Base-by-base conservation (phyloP, 2,329 filamentous ascomycete species). In the Trichoderma asperellum region DNA sequence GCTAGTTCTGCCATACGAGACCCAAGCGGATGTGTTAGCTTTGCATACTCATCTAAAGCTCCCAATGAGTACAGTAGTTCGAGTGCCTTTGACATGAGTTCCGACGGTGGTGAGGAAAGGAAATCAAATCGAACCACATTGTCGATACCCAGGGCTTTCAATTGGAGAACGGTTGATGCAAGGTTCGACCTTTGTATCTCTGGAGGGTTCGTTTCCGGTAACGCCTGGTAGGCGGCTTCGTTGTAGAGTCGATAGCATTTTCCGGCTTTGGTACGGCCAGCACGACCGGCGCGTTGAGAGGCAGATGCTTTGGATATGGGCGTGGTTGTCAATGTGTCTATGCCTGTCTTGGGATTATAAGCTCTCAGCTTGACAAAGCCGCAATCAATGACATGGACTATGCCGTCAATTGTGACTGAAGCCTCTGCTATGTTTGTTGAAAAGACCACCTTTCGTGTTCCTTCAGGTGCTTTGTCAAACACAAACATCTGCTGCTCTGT, bases 351-450 rank as follows among this genome's bases (percentile, higher is more conserved):
- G 0, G 95, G 93, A 73, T 96, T 91, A 80, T 93, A 98, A 7
- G 92, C 91, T 49, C 94, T 89, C 24, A 97, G 83, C 78, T 98
- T 98, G 73, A 96, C 94, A 76, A 93, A 97, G 1, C 96, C 96
- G 65, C 88, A 90, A 79, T 99, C 96, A 61, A 98, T 83, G 6
- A 99, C 95, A 76, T 93, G 97, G 67, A 94, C 90, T 70, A 98
- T 94, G 2, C 93, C 94, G 65, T 96, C 91, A 68, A 98, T 96
- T 18, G 96, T 98, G 55, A 99, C 91, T 1, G 93, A 97, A 5
- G 96, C 95, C 82, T 99, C 96, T 14, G 96, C 94, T 72, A 98
- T 97, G 77, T 98, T 98, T 70, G 96, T 98, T 4, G 93, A 91
- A 73, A 97, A 90, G 43, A 99, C 92, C 49, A 97, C 92, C 77